Conservation (phyloP, 768 basidiomycete genomes). For the Russula lepida region DNA sequence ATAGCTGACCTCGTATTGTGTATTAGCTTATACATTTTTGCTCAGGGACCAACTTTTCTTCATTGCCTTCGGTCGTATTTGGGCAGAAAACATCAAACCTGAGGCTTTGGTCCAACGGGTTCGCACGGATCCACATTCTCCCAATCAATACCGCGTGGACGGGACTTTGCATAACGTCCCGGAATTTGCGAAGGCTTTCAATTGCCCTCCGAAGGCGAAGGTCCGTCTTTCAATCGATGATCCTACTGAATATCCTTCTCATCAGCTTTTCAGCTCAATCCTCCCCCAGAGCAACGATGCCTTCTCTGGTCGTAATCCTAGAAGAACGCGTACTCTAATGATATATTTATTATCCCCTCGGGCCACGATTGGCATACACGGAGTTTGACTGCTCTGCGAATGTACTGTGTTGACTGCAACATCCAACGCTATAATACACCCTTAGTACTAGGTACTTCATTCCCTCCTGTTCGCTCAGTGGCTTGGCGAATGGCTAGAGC, state of each 20-base stretch:
- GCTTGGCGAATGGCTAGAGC: slow-evolving; percentile 94
- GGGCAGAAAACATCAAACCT: slow-evolving; percentile 76
- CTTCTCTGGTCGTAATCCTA: slow-evolving; percentile 50
- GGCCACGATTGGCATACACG: neutral
- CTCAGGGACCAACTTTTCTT: slow-evolving; percentile 88
- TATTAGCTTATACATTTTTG: neutral
- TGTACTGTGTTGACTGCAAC: neutral
- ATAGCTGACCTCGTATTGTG: neutral
- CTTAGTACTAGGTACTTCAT: slow-evolving; percentile 94
- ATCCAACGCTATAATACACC: slow-evolving; percentile 60
- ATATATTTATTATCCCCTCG: neutral
- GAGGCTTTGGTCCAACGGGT: slow-evolving; percentile 73
- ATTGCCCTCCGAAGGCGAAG: slow-evolving; percentile 68
- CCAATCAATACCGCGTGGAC: slow-evolving; percentile 67
- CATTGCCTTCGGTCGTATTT: slow-evolving; percentile 81
- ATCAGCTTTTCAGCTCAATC: slow-evolving; percentile 52
- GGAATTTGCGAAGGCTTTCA: slow-evolving; percentile 83
- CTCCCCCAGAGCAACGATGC: slow-evolving; percentile 70
- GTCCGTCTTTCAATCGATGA: slow-evolving; percentile 33
- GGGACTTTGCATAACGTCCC: slow-evolving; percentile 84
- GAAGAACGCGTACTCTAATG: neutral
- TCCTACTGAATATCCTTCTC: neutral
- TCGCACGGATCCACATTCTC: slow-evolving; percentile 85
- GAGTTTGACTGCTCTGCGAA: neutral
- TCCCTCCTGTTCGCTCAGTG: slow-evolving; percentile 80